These are phyloP conservation scores for Grifola frondosa DNA, from an alignment of 1,284 basidiomycete species.

Conservation along the genomic window DNA sequence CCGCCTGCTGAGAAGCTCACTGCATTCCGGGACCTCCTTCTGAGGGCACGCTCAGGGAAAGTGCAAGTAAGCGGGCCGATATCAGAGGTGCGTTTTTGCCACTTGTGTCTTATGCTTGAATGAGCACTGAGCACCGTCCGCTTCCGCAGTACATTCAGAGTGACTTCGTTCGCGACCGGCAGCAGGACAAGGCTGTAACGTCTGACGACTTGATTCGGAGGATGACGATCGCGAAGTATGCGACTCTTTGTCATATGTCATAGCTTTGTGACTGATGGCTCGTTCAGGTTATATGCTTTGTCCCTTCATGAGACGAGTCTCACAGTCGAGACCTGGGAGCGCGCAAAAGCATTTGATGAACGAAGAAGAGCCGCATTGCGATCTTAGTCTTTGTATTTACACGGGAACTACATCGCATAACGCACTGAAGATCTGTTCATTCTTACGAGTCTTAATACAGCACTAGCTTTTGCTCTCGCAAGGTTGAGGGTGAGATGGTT, in stretches of 20 bases:
- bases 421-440: too few relatives aligned
- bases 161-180: slow-evolving; percentile 67
- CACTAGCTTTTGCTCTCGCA: too few relatives aligned
- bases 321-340: slow-evolving; percentile 39
- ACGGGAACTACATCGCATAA: too few relatives aligned
- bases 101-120: background rate
- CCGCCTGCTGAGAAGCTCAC: slow-evolving; percentile 47
- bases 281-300: slow-evolving; percentile 36
- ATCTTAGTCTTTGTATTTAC: too few relatives aligned
- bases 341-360: slow-evolving; percentile 38
- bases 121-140: background rate
- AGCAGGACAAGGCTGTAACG: slow-evolving; percentile 44
- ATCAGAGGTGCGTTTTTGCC: slow-evolving; percentile 46
- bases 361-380: slow-evolving; percentile 31
- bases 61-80: slow-evolving; percentile 51
- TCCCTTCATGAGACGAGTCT: slow-evolving; percentile 35
- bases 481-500: too few relatives aligned
- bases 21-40: slow-evolving; percentile 54
- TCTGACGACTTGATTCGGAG: slow-evolving; percentile 61
- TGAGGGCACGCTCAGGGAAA: slow-evolving; percentile 46
- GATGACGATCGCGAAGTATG: slow-evolving; percentile 68
- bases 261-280: background rate
- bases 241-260: slow-evolving; percentile 15
- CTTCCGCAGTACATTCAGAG: slow-evolving; percentile 66
- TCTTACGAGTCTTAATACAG: too few relatives aligned